Evolutionary conservation across 495 filamentous ascomycete species (phyloP), one percentile per base, ranked within the genome.

Genomic region (Penicillium flavigenum): DNA sequence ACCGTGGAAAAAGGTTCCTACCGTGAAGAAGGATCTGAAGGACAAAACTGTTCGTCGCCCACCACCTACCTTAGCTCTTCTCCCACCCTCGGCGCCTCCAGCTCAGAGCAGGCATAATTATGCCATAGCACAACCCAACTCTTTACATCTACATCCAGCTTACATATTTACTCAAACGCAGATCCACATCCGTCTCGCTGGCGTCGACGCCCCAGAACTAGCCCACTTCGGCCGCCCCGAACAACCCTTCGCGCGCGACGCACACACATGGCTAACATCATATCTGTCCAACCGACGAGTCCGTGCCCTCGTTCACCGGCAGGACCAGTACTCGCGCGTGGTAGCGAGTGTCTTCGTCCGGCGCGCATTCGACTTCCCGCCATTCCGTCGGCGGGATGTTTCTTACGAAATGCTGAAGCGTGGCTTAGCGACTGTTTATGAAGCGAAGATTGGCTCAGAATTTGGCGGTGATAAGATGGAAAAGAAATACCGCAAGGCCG

Each of bases 321-420:
- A 86, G 17, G 94, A 98, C 69, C 94, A 98, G 65, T 98, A 97
- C 68, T 89, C 90, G 54, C 85, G 94, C 17, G 86, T 94, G 11
- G 92, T 98, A 2, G 90, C 87, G 10, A 92, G 87, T 10, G 94
- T 92, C 9, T 90, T 79, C 64, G 86, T 96, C 34, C 81, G 92
- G 53, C 72, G 77, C 55, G 77, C 79, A 27, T 67, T 85, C 20
- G 77, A 84, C 54, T 84, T 83, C 58, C 76, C 75, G 7, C 76
- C 76, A 51, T 71, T 88, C 22, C 68, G 83, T 17, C 82, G 84
- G 49, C 81, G 82, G 50, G 93, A 98, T 71, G 90, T 98, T 7
- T 91, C 92, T 3, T 77, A 90, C 58, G 88, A 94, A 69, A 93
- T 98, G 92, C 68, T 98, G 60, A 86, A 81, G 72, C 79, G 72